Evolutionary conservation across 169 alveolate genomes (phyloP).

Genomic region (Plasmodium malariae): DNA sequence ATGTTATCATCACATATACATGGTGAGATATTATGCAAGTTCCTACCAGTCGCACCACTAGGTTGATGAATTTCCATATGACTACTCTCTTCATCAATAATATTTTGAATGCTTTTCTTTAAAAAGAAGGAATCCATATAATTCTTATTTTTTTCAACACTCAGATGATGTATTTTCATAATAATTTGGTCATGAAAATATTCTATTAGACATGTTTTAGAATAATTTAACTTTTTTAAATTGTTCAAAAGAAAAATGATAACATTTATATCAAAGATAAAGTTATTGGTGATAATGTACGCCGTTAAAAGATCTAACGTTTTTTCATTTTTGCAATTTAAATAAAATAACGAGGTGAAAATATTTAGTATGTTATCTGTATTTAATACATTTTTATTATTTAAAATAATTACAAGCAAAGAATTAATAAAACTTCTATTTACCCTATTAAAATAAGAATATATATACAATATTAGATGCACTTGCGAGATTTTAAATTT

Average conservation of each 20-base stretch:
- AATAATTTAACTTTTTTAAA: slow-evolving; percentile 49
- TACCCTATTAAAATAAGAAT: slow-evolving; percentile 53
- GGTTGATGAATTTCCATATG: neutral
- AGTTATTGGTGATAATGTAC: slow-evolving; percentile 40
- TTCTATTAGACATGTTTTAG: slow-evolving; percentile 15
- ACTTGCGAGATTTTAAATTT: slow-evolving; percentile 54
- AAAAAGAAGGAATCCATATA: slow-evolving; percentile 37
- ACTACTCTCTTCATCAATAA: slow-evolving; percentile 12
- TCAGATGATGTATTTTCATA: slow-evolving; percentile 18
- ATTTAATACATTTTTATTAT: slow-evolving; percentile 26
- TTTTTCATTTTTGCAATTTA: slow-evolving; percentile 58
- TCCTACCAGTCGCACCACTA: neutral
- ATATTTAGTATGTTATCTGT: slow-evolving; percentile 51
- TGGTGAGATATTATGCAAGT: no score
- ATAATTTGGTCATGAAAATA: slow-evolving; percentile 38
- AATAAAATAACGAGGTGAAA: slow-evolving; percentile 55
- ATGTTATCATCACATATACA: no score
- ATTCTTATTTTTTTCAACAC: slow-evolving; percentile 10
- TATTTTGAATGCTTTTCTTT: slow-evolving; percentile 30
- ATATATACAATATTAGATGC: slow-evolving; percentile 44
- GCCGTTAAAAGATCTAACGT: slow-evolving; percentile 27
- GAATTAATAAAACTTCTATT: slow-evolving; percentile 38
- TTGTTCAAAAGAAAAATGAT: slow-evolving; percentile 45
- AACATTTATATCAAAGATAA: slow-evolving; percentile 33
- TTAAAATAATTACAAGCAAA: slow-evolving; percentile 34